A percentile compares a stretch with the other conserved stretches of the same genome.
Evolutionary conservation across 1,284 basidiomycete genomes (phyloP).

Genomic region (Violaceomyces palustris): DNA sequence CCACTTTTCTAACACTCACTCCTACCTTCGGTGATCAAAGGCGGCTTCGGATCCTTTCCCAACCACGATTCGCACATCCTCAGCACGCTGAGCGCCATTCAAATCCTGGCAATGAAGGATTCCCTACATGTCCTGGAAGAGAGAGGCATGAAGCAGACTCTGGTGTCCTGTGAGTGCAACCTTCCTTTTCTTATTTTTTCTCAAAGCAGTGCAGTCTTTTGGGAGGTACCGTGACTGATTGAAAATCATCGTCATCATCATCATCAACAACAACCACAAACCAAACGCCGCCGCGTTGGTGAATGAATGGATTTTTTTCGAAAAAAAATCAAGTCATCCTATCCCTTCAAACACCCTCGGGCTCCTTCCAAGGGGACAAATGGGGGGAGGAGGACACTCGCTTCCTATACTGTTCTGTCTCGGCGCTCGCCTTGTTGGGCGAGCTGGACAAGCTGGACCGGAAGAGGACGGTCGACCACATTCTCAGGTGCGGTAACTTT

Average conservation of each 20-base stretch:
- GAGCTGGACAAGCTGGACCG: constrained; percentile 58
- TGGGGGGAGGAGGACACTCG: constrained; percentile 90
- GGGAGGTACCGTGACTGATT: no score
- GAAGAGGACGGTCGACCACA: constrained; percentile 65
- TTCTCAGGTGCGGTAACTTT: constrained; percentile 78
- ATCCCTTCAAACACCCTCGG: constrained; percentile 65
- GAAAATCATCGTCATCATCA: no score
- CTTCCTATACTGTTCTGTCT: constrained; percentile 81
- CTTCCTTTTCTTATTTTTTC: no score
- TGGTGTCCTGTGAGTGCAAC: constrained; percentile 75
- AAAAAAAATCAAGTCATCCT: no score
- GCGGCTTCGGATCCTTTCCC: constrained; percentile 85
- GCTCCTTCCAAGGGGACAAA: constrained; percentile 80
- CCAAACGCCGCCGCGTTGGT: no score
- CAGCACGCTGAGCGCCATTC: constrained; percentile 82
- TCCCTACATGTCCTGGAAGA: constrained; percentile 64
- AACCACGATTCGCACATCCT: constrained; percentile 87
- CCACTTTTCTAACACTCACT: no score
- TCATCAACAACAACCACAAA: no score
- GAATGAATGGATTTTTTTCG: no score
- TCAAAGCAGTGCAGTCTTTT: no score
- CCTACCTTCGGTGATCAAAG: constrained; percentile 51
- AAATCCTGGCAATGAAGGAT: constrained; percentile 81
- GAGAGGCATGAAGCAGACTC: constrained; percentile 54
- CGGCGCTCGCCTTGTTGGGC: constrained; percentile 70